Conservation (phyloP, 2,329 filamentous ascomycete genomes). For the Colletotrichum somersetense region DNA sequence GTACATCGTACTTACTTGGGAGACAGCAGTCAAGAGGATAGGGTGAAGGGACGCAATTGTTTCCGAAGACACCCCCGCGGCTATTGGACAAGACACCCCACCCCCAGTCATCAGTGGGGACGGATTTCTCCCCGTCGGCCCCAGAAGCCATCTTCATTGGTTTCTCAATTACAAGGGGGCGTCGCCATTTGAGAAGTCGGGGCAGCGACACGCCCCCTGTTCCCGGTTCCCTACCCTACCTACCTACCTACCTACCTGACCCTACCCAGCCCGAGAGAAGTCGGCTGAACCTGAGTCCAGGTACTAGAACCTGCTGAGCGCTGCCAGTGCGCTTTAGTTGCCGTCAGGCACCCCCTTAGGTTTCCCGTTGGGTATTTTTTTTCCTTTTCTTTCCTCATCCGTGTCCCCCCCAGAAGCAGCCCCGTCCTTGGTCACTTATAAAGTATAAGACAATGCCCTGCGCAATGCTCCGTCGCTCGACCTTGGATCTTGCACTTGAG, state of each 20-base stretch:
- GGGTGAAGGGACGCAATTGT: slow-evolving; percentile 17
- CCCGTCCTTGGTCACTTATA: slow-evolving; percentile 31
- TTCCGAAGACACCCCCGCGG: slow-evolving; percentile 26
- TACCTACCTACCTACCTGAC: not conserved
- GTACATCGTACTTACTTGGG: not conserved
- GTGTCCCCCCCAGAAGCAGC: slow-evolving; percentile 19
- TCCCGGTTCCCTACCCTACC: slow-evolving; percentile 13
- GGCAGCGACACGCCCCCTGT: slow-evolving; percentile 35
- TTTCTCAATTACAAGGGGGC: not conserved
- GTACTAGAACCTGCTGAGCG: slow-evolving; percentile 39
- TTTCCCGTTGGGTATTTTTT: slow-evolving; percentile 18
- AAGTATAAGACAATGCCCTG: slow-evolving; percentile 40
- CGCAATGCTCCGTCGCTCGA: slow-evolving; percentile 8
- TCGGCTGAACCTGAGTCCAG: slow-evolving; percentile 31
- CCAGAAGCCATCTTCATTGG: slow-evolving; percentile 29
- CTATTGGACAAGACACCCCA: slow-evolving; percentile 20
- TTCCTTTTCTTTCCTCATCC: slow-evolving; percentile 39
- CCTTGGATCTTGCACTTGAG: not conserved
- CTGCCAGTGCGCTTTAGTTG: slow-evolving; percentile 39
- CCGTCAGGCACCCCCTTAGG: slow-evolving; percentile 39
- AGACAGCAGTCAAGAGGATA: slow-evolving; percentile 15
- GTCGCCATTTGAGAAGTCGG: slow-evolving; percentile 31
- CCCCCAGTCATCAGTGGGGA: slow-evolving; percentile 24
- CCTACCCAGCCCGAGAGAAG: slow-evolving; percentile 33
- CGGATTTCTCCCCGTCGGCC: slow-evolving; percentile 40